A percentile compares a stretch with the other conserved stretches of the same genome.
Evolutionary conservation across 331 rosid species (phyloP).

Genomic region (Quercus phellos): DNA sequence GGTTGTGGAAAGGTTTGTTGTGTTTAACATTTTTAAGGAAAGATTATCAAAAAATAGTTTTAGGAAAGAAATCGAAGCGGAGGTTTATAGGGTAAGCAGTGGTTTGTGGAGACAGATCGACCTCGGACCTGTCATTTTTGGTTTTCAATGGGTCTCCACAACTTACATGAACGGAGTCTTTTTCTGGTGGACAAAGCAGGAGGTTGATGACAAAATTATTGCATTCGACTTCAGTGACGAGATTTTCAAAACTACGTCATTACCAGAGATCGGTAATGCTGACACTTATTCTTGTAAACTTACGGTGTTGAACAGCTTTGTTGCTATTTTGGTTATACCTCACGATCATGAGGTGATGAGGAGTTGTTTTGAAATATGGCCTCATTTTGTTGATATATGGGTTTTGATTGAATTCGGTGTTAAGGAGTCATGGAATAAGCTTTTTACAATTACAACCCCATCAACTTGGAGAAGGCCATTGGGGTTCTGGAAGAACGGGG

Average conservation of each 20-base stretch:
- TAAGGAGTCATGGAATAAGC: background rate
- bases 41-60: too few species aligned
- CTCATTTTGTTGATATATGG: background rate
- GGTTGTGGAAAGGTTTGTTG: too few species aligned
- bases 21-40: too few species aligned
- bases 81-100: too few species aligned
- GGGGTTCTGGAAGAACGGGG: too few species aligned
- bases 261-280: background rate
- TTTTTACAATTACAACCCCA: background rate
- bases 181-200: background rate
- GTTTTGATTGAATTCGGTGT: background rate
- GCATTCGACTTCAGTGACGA: background rate
- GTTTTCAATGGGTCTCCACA: too few species aligned
- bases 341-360: accelerated
- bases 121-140: too few species aligned
- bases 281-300: too few species aligned
- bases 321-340: background rate
- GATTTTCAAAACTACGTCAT: background rate
- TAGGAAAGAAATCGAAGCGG: too few species aligned
- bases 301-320: background rate
- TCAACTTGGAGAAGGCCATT: background rate
- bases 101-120: too few species aligned
- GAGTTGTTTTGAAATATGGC: background rate
- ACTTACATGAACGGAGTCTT: background rate
- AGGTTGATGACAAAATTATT: background rate